phyloP scores from a whole-genome alignment of 495 filamentous ascomycete species.

The Talaromyces stipitatus region DNA sequence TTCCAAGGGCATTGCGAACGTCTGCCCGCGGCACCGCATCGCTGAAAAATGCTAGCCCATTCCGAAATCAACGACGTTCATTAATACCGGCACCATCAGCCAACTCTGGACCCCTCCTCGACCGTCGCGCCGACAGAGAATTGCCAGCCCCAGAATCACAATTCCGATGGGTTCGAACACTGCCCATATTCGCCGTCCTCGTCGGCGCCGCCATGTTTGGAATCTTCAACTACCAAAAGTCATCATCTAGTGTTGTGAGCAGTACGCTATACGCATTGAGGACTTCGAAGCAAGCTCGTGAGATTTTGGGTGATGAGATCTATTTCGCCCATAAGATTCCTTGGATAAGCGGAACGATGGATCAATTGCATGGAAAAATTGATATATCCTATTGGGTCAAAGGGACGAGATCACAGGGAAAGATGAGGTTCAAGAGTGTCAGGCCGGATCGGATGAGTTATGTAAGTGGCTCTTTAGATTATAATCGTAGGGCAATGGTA shows the following conservation, averaged over 20 bases:
- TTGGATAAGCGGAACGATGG: slow-evolving; percentile 89
- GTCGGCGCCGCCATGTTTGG: slow-evolving; percentile 61
- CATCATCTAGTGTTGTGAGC: slow-evolving; percentile 69
- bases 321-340: slow-evolving; percentile 84
- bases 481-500: background rate
- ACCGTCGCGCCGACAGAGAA: slow-evolving; percentile 72
- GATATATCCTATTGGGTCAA: slow-evolving; percentile 83
- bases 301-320: slow-evolving; percentile 80
- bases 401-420: slow-evolving; percentile 62
- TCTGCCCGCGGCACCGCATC: background rate
- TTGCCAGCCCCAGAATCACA: slow-evolving; percentile 46
- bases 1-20: background rate
- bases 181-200: slow-evolving; percentile 51
- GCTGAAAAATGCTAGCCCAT: slow-evolving; percentile 3
- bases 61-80: slow-evolving; percentile 25
- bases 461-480: slow-evolving; percentile 35
- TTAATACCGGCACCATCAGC: slow-evolving; percentile 40
- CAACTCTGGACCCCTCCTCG: slow-evolving; percentile 62
- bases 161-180: slow-evolving; percentile 41
- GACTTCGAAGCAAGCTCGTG: slow-evolving; percentile 64
- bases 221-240: slow-evolving; percentile 98
- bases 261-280: slow-evolving; percentile 87
- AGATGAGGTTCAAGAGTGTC: slow-evolving; percentile 74
- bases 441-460: slow-evolving; percentile 64
- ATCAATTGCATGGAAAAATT: slow-evolving; percentile 88